Evolutionary conservation across 148 eudicot species (phyloP), one percentile per base, ranked within the genome.

Genomic region (Rhododendron ovatum): DNA sequence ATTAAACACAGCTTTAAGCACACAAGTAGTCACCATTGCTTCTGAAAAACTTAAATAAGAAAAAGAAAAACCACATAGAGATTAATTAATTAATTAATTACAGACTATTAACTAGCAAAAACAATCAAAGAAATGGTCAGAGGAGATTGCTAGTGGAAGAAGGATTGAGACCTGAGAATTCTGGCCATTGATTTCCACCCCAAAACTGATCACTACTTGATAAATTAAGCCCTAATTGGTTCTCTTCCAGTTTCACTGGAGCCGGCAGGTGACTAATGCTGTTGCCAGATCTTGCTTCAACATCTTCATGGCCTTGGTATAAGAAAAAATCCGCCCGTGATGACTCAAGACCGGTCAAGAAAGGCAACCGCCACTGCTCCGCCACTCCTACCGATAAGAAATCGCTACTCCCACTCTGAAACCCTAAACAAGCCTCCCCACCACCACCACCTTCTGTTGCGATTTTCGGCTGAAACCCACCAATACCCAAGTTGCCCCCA

Each of bases 161-260:
- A 12, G 94, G 90, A 76, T 89, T 90, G 28, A 91, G 84, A 37
- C 94, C 93, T 0, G 92, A 90, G 81, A 91, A 86, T 61, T 90
- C 93, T 2, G 91, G 85, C 95, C 95, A 91, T 85, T 74, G 61
- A 61, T 43, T 78, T 50, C 90, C 91, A 76, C 86, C 92, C 91
- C 91, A 91, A 69, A 82, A 87, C 74, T 90, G 92, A 74, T 86
- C 90, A 73, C 4, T 73, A 82, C 88, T 90, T 3, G 88, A 87
- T 67, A 90, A 48, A 78, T 89, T 87, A 4, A 87, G 41, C 86
- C 92, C 80, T 33, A 14, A 14, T 83, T 59, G 88, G 33, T 61
- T 87, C 37, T 87, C 91, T 80, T 92, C 95, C 92, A 84, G 82
- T 82, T 91, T 91, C 65, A 91, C 87, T n/a, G 87, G 88, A 22